Conservation (phyloP, 306 rosid species). For the Castanea sativa region DNA sequence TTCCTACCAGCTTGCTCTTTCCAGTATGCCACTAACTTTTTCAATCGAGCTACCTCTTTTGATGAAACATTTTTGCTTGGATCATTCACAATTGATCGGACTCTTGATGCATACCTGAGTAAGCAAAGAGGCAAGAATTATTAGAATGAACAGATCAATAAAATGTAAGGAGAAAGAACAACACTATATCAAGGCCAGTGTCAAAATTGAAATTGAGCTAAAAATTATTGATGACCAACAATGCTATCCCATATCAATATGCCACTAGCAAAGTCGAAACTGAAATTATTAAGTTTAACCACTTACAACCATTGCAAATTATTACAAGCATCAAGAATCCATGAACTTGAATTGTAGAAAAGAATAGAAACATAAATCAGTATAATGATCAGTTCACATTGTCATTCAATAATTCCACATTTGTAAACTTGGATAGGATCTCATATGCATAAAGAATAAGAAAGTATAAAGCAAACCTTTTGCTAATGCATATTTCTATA, state of each 20-base stretch:
- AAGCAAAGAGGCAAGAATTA: background rate
- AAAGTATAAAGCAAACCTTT: background rate
- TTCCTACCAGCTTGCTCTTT: conserved; percentile 90
- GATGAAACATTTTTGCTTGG: conserved; percentile 84
- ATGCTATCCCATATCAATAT: background rate
- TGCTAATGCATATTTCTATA: background rate
- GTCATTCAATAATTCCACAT: background rate
- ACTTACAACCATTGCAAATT: background rate
- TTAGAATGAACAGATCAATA: background rate
- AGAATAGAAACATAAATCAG: background rate
- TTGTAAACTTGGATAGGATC: background rate
- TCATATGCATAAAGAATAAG: background rate
- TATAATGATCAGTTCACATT: background rate
- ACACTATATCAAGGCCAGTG: background rate
- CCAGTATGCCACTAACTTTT: conserved; percentile 76
- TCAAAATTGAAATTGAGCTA: background rate
- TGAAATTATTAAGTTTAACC: background rate
- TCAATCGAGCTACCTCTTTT: conserved; percentile 81
- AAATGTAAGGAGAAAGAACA: background rate
- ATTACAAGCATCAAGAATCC: too few species aligned
- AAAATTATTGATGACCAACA: background rate
- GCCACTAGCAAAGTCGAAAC: background rate
- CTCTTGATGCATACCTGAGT: conserved; percentile 86
- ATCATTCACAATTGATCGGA: conserved; percentile 88
- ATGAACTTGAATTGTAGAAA: too few species aligned